These are phyloP conservation scores for Multifurca ochricompacta DNA, from an alignment of 768 basidiomycete species.

Conservation along the genomic window DNA sequence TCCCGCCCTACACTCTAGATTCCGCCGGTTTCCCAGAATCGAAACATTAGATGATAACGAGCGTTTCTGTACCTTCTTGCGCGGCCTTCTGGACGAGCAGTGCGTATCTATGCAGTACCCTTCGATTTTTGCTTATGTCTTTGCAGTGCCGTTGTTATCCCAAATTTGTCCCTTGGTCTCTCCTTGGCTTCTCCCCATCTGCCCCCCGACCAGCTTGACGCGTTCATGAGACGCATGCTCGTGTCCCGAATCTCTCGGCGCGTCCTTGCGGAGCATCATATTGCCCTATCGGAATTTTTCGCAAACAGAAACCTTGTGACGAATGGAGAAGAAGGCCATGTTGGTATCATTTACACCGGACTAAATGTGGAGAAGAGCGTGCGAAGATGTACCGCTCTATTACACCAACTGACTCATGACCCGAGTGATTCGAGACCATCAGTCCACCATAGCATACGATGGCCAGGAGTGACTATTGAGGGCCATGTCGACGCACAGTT, in stretches of 20 bases:
- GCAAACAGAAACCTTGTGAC: conserved; percentile 28
- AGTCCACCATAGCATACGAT: conserved; percentile 28
- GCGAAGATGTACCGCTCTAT: conserved; percentile 53
- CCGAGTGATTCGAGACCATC: conserved; percentile 32
- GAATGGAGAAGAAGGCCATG: conserved; percentile 37
- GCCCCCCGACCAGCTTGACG: conserved; percentile 68
- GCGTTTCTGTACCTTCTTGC: conserved; percentile 67
- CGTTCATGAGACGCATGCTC: conserved; percentile 88
- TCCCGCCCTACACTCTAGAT: conserved; percentile 17
- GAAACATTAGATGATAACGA: conserved; percentile 68
- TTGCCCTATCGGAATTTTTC: conserved; percentile 64
- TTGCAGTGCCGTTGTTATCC: conserved; percentile 64
- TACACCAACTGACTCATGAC: conserved; percentile 41
- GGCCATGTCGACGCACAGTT: conserved; percentile 66
- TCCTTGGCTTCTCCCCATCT: conserved; percentile 80
- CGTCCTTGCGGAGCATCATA: conserved; percentile 84
- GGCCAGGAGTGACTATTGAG: conserved; percentile 64
- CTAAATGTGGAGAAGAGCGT: conserved; percentile 64
- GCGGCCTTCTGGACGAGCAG: conserved; percentile 65
- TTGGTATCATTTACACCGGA: conserved; percentile 79
- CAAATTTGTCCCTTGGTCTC: conserved; percentile 72
- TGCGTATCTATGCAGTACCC: conserved; percentile 32
- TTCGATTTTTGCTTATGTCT: background rate
- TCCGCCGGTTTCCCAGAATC: conserved; percentile 63
- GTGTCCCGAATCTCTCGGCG: conserved; percentile 84